Evolutionary conservation across 106 monocot species (phyloP).

Genomic region (Allium sativum): DNA sequence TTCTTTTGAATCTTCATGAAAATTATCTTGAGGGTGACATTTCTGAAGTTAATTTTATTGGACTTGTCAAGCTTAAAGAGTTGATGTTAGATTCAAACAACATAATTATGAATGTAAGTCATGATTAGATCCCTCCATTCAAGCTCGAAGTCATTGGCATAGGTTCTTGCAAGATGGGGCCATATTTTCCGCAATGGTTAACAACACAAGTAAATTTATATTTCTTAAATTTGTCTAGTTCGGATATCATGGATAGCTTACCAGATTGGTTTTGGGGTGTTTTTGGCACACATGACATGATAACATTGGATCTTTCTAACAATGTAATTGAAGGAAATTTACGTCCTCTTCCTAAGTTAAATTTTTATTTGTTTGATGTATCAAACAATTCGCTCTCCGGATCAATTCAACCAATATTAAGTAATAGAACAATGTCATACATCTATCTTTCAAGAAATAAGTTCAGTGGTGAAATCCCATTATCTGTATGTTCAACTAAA

Average conservation of each 20-base stretch:
- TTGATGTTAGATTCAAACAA: constrained; percentile 11
- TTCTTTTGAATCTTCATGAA: not conserved
- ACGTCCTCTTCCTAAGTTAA: not conserved
- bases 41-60: constrained; percentile 7
- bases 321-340: constrained; percentile 20
- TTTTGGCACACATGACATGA: not conserved
- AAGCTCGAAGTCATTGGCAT: constrained; percentile 1
- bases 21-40: constrained; percentile 1
- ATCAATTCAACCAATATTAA: not conserved
- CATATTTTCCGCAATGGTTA: too few species aligned
- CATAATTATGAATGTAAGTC: constrained; percentile 1
- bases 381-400: constrained; percentile 24
- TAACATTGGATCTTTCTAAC: constrained; percentile 13
- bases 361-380: not conserved
- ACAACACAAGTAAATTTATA: constrained; percentile 8
- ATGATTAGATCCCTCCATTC: constrained; percentile 25
- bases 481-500: not conserved
- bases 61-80: not conserved
- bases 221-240: constrained; percentile 8
- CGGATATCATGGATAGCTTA: constrained; percentile 8
- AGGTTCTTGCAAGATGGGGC: constrained; percentile 10
- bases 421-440: not conserved
- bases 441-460: not conserved
- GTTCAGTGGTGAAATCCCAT: not conserved
- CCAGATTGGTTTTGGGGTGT: constrained; percentile 26